Conservation (phyloP, 140 eudicot species). For the Bidens hawaiensis region DNA sequence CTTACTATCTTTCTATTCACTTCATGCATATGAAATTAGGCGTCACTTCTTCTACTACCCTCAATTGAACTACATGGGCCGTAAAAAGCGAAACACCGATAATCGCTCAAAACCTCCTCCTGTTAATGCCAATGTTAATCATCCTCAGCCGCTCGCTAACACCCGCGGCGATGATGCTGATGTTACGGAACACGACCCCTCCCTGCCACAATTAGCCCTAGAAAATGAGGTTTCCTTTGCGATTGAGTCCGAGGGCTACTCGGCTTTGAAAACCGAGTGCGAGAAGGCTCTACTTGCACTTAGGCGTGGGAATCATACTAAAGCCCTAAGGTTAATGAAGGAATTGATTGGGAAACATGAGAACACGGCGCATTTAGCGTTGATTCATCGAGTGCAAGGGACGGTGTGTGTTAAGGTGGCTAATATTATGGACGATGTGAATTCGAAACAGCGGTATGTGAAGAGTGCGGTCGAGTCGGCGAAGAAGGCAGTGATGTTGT, state of each 20-base stretch:
- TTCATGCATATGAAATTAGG: no score
- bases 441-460: slow-evolving; percentile 61
- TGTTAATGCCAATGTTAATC: neutral
- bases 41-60: no score
- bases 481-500: slow-evolving; percentile 47
- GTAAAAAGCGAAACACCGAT: slow-evolving; percentile 66
- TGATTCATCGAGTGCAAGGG: slow-evolving; percentile 74
- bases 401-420: slow-evolving; percentile 84
- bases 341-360: slow-evolving; percentile 54
- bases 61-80: slow-evolving; percentile 57
- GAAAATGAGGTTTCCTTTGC: slow-evolving; percentile 14
- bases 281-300: slow-evolving; percentile 75
- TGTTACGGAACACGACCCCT: slow-evolving; percentile 28
- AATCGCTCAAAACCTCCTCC: slow-evolving; percentile 47
- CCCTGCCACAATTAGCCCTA: neutral
- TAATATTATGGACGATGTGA: slow-evolving; percentile 54
- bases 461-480: slow-evolving; percentile 79
- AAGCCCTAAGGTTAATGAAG: slow-evolving; percentile 78
- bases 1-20: no score
- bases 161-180: slow-evolving; percentile 27
- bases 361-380: slow-evolving; percentile 42
- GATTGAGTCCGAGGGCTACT: slow-evolving; percentile 33
- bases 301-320: slow-evolving; percentile 75
- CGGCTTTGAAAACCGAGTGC: slow-evolving; percentile 63
- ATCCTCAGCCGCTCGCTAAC: slow-evolving; percentile 13